Percentiles rank a stretch among this genome's conserved stretches.
Conservation (phyloP, 2,329 filamentous ascomycete species). For the Venturia asperata region DNA sequence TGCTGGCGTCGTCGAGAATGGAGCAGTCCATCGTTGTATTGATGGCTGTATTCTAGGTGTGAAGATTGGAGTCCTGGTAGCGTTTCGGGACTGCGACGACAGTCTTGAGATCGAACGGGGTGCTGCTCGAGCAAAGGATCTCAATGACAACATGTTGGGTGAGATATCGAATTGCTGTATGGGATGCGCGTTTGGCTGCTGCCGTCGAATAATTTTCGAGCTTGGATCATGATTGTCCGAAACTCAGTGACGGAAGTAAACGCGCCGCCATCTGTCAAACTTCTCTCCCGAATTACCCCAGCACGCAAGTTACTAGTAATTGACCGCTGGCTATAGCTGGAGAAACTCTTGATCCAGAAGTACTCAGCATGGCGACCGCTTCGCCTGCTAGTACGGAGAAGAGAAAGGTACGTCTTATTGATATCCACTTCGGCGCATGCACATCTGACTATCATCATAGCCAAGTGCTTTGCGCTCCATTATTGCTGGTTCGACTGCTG, state of each 20-base stretch:
- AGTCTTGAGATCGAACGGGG: constrained; percentile 39
- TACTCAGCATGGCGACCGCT: constrained; percentile 22
- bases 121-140: constrained; percentile 39
- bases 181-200: not conserved
- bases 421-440: not conserved
- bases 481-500: constrained; percentile 85
- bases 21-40: constrained; percentile 23
- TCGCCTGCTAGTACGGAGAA: constrained; percentile 27
- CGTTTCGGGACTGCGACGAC: constrained; percentile 27
- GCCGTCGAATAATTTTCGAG: not conserved
- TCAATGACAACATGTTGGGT: constrained; percentile 38
- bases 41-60: constrained; percentile 24
- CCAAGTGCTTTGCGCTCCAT: constrained; percentile 83
- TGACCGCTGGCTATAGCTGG: not conserved
- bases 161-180: not conserved
- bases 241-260: not conserved
- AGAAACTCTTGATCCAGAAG: constrained; percentile 8
- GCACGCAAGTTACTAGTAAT: too few species aligned
- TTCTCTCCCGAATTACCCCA: not conserved
- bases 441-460: constrained; percentile 29
- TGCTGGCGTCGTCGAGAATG: constrained; percentile 38
- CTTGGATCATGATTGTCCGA: not conserved
- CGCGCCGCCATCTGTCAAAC: not conserved
- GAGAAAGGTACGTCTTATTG: constrained; percentile 28
- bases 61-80: constrained; percentile 25